phyloP scores from a whole-genome alignment of 2,329 filamentous ascomycete species.

The Epicoccum sorghinum region DNA sequence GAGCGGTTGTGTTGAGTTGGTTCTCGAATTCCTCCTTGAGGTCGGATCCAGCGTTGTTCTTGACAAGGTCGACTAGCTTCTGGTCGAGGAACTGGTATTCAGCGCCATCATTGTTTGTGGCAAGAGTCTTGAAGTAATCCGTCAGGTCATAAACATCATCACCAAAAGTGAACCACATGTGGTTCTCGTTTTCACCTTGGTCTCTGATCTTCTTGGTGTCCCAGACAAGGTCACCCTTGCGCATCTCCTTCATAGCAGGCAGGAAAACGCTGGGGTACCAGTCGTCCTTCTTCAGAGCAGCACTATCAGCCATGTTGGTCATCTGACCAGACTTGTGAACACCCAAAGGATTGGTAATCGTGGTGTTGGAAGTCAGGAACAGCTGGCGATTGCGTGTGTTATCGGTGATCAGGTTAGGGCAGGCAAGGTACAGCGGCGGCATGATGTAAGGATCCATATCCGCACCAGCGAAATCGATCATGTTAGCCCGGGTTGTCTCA shows the following conservation, averaged over 20 bases:
- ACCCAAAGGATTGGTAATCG: constrained; percentile 61
- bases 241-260: constrained; percentile 82
- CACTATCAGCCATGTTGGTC: constrained; percentile 60
- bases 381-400: constrained; percentile 54
- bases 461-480: constrained; percentile 78
- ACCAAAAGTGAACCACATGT: constrained; percentile 81
- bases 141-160: constrained; percentile 85
- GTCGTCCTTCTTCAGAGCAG: constrained; percentile 63
- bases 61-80: constrained; percentile 70
- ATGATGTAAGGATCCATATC: constrained; percentile 87
- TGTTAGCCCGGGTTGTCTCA: constrained; percentile 65
- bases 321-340: constrained; percentile 73
- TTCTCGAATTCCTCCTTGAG: constrained; percentile 70
- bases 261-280: constrained; percentile 82
- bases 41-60: constrained; percentile 78
- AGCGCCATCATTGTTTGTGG: constrained; percentile 61
- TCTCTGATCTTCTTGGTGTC: constrained; percentile 63
- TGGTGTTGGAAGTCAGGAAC: constrained; percentile 68
- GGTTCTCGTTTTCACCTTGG: constrained; percentile 70
- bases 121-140: constrained; percentile 83
- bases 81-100: constrained; percentile 75
- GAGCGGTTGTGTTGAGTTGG: constrained; percentile 58
- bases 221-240: constrained; percentile 85
- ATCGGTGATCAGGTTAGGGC: constrained; percentile 70
- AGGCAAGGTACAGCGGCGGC: constrained; percentile 76